Evolutionary conservation across 2,329 filamentous ascomycete species (phyloP).

Genomic region (Metarhizium guizhouense): DNA sequence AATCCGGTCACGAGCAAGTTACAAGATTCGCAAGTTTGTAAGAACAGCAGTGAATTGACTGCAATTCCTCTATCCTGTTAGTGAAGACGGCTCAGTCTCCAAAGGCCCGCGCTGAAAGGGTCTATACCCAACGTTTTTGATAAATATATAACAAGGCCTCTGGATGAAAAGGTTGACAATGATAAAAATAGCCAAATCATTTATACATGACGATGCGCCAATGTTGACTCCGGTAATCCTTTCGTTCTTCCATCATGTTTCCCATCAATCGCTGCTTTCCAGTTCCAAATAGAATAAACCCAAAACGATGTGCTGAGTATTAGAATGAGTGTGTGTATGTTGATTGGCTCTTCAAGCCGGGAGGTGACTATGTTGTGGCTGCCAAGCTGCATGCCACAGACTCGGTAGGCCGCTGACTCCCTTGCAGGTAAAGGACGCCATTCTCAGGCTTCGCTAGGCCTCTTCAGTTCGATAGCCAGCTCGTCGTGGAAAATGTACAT

Average conservation of each 20-base stretch:
- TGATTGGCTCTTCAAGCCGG: neutral
- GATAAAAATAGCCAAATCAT: slow-evolving; percentile 9
- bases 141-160: slow-evolving; percentile 1
- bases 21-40: neutral
- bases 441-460: neutral
- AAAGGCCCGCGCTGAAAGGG: slow-evolving; percentile 1
- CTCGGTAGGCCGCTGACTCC: neutral
- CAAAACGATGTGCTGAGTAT: slow-evolving; percentile 2
- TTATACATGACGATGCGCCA: slow-evolving; percentile 17
- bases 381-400: neutral
- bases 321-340: neutral
- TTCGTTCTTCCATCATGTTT: slow-evolving; percentile 12
- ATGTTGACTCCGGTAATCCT: slow-evolving; percentile 14
- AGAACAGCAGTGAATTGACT: neutral
- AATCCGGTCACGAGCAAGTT: neutral
- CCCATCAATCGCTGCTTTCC: slow-evolving; percentile 12
- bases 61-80: slow-evolving; percentile 17
- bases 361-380: neutral
- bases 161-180: neutral
- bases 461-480: neutral
- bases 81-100: slow-evolving; percentile 8
- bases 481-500: neutral
- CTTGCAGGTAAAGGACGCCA: neutral
- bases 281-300: slow-evolving; percentile 2
- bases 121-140: neutral